These are phyloP conservation scores for Cyclotella cryptica DNA, from an alignment of 108 stramenopile species.

Conservation along the genomic window DNA sequence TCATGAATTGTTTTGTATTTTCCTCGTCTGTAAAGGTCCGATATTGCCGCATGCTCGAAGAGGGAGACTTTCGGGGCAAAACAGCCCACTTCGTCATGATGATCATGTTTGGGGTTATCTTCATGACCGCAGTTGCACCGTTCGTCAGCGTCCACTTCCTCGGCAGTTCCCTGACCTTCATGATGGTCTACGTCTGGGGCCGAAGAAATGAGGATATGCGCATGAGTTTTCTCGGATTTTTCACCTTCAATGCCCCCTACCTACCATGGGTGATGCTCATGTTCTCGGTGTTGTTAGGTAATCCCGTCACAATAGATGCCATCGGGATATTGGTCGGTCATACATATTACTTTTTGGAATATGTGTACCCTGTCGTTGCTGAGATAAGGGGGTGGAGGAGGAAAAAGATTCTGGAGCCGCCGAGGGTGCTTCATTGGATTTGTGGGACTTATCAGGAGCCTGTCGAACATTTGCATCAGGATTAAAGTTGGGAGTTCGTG, in stretches of 20 bases:
- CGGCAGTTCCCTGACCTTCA: constrained; percentile 94
- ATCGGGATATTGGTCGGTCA: constrained; percentile 98
- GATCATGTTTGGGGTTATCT: constrained; percentile 86
- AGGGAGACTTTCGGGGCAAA: constrained; percentile 94
- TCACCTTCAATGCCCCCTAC: constrained; percentile 96
- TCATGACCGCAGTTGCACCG: constrained; percentile 86
- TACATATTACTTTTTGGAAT: constrained; percentile 96
- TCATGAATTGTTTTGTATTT: too few species aligned
- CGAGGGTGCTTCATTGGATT: constrained; percentile 73
- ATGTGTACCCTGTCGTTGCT: constrained; percentile 94
- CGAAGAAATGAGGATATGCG: constrained; percentile 86
- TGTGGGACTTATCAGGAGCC: constrained; percentile 68
- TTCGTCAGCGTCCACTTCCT: constrained; percentile 89
- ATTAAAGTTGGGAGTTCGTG: constrained; percentile 14
- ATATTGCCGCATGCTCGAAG: constrained; percentile 96
- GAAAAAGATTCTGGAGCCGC: constrained; percentile 81
- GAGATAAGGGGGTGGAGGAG: constrained; percentile 91
- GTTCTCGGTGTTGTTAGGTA: constrained; percentile 89
- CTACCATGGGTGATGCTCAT: constrained; percentile 97
- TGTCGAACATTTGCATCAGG: constrained; percentile 44
- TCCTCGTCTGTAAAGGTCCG: too few species aligned
- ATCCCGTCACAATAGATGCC: constrained; percentile 79
- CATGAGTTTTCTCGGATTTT: constrained; percentile 94
- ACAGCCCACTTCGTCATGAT: constrained; percentile 94
- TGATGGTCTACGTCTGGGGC: constrained; percentile 99